Base-by-base conservation (phyloP, 768 basidiomycete species). In the Boletus subparvulus region DNA sequence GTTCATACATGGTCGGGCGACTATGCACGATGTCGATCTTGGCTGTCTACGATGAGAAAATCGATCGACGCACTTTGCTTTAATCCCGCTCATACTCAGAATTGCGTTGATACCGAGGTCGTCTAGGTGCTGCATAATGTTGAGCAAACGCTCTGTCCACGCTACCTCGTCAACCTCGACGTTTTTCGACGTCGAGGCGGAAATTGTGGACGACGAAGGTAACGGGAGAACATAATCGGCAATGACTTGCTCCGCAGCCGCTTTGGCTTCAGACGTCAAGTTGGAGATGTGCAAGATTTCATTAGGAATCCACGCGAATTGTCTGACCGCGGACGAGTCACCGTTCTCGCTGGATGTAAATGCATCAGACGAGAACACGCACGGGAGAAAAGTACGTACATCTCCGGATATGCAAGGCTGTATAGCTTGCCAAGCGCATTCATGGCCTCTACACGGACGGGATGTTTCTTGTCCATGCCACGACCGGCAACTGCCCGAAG, bases 301-400 rank as follows among this genome's bases (percentile, higher is more conserved):
- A 28, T 87, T 79, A 0, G 97, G 94, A 58, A 99, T 98, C 97
- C 97, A 99, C 0, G 84, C 85, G 65, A 98, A 98, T 45, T 95
- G 90, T 16, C 75, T 65, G 32, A 87, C 79, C 2, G 93, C 93
- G 1, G 82, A 76, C 3, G 80, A 73, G 52, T 94, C 91, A 40
- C 85, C 84, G 56, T 85, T 86, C 69, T 96, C 94, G 60, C 96
- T 98, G 35, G 26, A 41, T 19, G 4, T 28, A 36, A 21, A 19
- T 11, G 17, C 5, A 36, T 65, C 19, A 62, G 54, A 55, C 3
- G 9, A 56, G 19, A 32, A 49, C 21, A 42, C n/a, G 35, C 53
- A 8, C 4, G 13, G n/a, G 12, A 21, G 19, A n/a, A 33, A 47
- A 28, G 28, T 35, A 50, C 91, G 56, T 61, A 97, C 94, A 99